phyloP scores from a whole-genome alignment of 768 basidiomycete genomes.

The Brasilioporus rufonigricans region DNA sequence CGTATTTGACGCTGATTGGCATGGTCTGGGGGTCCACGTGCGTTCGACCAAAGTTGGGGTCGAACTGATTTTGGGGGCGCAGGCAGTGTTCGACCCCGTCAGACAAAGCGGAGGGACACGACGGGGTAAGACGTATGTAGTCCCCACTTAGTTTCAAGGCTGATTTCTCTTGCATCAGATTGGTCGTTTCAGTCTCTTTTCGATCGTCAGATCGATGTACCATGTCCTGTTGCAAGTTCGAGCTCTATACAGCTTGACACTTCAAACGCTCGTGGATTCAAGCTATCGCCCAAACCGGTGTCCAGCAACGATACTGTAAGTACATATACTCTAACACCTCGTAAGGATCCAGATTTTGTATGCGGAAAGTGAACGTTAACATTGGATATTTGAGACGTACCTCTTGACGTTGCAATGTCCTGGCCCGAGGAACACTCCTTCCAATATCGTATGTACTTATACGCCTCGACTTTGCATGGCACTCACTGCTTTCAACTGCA shows the following conservation, averaged over 20 bases:
- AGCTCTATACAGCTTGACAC: slow-evolving; percentile 53
- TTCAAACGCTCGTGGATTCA: slow-evolving; percentile 42
- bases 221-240: slow-evolving; percentile 68
- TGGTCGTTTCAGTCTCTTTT: slow-evolving; percentile 74
- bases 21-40: slow-evolving; percentile 82
- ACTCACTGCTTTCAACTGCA: slow-evolving; percentile 29
- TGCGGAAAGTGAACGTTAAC: background rate
- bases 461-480: background rate
- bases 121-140: slow-evolving; percentile 45
- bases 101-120: slow-evolving; percentile 47
- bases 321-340: slow-evolving; percentile 45
- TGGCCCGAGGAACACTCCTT: slow-evolving; percentile 54
- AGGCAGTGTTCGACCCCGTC: slow-evolving; percentile 78
- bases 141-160: background rate
- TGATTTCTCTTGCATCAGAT: slow-evolving; percentile 42
- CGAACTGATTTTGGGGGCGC: slow-evolving; percentile 65
- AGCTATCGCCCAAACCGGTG: slow-evolving; percentile 52
- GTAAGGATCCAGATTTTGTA: slow-evolving; percentile 32
- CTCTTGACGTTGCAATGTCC: slow-evolving; percentile 54
- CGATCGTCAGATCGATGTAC: slow-evolving; percentile 55
- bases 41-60: slow-evolving; percentile 58
- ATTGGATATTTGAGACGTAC: slow-evolving; percentile 18
- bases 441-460: slow-evolving; percentile 49
- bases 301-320: slow-evolving; percentile 35
- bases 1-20: slow-evolving; percentile 90